phyloP scores from a whole-genome alignment of 1,139 yeast genomes.

The Spathaspora sp. region DNA sequence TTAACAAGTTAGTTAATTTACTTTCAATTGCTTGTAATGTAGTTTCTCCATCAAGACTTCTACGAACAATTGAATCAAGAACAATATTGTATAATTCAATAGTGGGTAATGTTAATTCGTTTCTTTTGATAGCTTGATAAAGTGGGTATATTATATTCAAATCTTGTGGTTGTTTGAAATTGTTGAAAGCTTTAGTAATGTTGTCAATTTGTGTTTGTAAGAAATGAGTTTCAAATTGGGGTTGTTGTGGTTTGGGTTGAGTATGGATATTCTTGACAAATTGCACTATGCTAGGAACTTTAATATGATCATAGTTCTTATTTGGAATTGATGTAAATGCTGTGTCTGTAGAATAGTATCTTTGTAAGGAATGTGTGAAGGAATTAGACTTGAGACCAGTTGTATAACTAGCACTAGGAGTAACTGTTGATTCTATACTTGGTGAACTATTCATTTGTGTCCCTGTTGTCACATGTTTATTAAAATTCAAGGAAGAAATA shows the following conservation, averaged over 20 bases:
- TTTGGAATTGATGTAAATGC: not conserved
- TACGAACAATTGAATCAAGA: slow-evolving; percentile 29
- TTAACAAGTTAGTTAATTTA: slow-evolving; percentile 56
- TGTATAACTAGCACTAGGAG: not conserved
- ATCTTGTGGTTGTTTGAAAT: slow-evolving; percentile 19
- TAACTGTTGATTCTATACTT: not conserved
- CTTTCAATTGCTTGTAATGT: slow-evolving; percentile 31
- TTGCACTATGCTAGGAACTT: slow-evolving; percentile 6
- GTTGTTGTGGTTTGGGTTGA: not conserved
- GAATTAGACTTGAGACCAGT: slow-evolving; percentile 2
- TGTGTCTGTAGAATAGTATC: not conserved
- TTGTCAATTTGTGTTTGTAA: slow-evolving; percentile 21
- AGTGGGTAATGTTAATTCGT: slow-evolving; percentile 31
- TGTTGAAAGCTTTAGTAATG: slow-evolving; percentile 19
- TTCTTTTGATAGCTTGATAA: slow-evolving; percentile 43
- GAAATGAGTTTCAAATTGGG: slow-evolving; percentile 23
- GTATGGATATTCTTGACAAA: slow-evolving; percentile 1
- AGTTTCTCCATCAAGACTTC: slow-evolving; percentile 28
- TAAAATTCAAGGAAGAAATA: slow-evolving; percentile 9
- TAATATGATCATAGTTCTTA: slow-evolving; percentile 1
- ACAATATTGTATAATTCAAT: slow-evolving; percentile 38
- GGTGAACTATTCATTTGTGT: slow-evolving; percentile 4
- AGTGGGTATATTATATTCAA: slow-evolving; percentile 40
- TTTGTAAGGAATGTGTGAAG: not conserved
- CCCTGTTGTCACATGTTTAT: not conserved